Base-by-base conservation (phyloP, 345 rosid species). In the Alliaria petiolata region DNA sequence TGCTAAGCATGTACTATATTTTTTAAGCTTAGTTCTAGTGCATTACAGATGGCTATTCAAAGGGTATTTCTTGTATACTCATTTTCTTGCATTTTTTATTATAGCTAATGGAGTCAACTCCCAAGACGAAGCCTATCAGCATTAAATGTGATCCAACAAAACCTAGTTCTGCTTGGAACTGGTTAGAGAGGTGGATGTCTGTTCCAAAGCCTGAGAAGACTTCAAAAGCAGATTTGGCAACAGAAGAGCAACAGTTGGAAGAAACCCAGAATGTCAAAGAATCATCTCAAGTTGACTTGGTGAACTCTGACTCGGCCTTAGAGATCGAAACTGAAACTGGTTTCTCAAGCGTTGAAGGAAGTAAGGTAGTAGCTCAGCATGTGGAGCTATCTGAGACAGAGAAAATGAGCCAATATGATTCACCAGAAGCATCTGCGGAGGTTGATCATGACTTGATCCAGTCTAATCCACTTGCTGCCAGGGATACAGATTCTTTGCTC, bases 141-240 rank as follows among this genome's bases (percentile, higher is more conserved):
- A 79, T 95, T 70, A 95, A 95, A 80, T 88, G 97, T 68, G 98
- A 95, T 82, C 76, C 89, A 46, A 80, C 83, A 17, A 87, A 90
- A 60, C 89, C 87, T 35, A 84, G 86, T 76, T 86, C 93, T 71
- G 84, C 89, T 54, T 95, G 99, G 99, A 84, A 72, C 74, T 95
- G 98, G 98, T 78, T 95, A 83, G 98, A 91, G 87, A 83, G 99
- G 62, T 92, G 99, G 98, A 88, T 87, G 96, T 70, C 89, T 51
- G 87, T 80, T 57, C 78, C 86, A 9, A 79, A 85, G 7, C 60
- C 83, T 16, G 88, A 83, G 51, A 82, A 81, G 75, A 47, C 83
- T 17, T 68, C 70, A 14, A 66, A 76, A 49, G 55, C 72, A 25
- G 83, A 69, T 71, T 30, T 67, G 40, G 38, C 22, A 31, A 34